These are phyloP conservation scores for Sporothrix phasma DNA, from an alignment of 2,329 filamentous ascomycete genomes.

Conservation along the genomic window DNA sequence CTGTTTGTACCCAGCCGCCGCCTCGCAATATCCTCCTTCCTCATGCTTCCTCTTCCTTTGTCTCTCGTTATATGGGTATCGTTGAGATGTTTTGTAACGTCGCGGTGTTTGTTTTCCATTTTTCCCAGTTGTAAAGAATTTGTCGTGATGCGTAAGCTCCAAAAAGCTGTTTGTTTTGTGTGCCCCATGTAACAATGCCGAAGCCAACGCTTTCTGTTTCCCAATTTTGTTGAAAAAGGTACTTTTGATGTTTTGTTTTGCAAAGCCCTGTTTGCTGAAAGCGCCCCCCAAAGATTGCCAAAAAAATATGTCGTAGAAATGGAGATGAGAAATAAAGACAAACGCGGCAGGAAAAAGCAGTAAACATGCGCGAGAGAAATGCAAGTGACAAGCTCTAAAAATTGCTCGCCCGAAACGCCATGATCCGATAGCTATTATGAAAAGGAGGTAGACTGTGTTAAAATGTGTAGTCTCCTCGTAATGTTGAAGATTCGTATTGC, in stretches of 20 bases:
- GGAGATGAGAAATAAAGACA: background rate
- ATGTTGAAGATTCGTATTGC: conserved; percentile 12
- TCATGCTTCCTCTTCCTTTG: background rate
- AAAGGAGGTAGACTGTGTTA: conserved; percentile 14
- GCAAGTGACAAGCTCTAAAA: background rate
- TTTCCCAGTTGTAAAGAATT: conserved; percentile 2
- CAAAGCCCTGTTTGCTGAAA: background rate
- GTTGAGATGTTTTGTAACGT: conserved; percentile 27
- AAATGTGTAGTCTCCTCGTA: conserved; percentile 12
- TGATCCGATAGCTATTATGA: background rate
- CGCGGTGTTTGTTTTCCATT: conserved; percentile 14
- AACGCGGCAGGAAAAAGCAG: background rate
- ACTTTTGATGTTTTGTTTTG: conserved; percentile 5
- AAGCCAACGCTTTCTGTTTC: conserved; percentile 2
- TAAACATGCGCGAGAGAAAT: background rate
- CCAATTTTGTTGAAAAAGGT: conserved; percentile 23
- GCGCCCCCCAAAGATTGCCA: background rate
- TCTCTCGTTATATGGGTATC: conserved; percentile 25
- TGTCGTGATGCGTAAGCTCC: conserved; percentile 13
- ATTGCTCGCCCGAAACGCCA: conserved; percentile 7
- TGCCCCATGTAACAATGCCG: background rate
- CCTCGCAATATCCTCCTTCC: background rate
- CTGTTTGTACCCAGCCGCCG: background rate
- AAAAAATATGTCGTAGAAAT: background rate
- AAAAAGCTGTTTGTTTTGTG: conserved; percentile 8